These are phyloP conservation scores for Suillus placidus DNA, from an alignment of 768 basidiomycete species.

Conservation along the genomic window DNA sequence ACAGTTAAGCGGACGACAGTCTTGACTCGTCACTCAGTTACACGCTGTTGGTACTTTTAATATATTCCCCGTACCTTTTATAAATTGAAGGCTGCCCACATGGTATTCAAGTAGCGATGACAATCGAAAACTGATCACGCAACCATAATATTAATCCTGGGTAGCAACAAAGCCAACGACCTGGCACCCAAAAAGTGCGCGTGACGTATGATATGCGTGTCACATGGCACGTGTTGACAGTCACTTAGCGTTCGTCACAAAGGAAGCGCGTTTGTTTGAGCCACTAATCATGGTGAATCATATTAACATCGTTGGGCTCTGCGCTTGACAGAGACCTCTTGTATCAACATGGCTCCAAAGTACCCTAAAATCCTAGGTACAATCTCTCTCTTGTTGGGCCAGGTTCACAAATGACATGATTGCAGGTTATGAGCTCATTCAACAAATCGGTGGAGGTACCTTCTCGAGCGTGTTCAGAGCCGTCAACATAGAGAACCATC, in stretches of 20 bases:
- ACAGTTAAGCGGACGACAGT: no score
- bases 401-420: background rate
- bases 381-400: constrained; percentile 7
- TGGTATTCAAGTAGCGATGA: no score
- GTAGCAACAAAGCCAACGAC: no score
- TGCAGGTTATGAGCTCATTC: constrained; percentile 68
- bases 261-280: background rate
- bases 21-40: no score
- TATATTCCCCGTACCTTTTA: no score
- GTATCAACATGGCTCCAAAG: constrained; percentile 24
- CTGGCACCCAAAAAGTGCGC: no score
- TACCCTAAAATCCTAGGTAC: constrained; percentile 36
- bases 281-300: constrained; percentile 15
- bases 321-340: constrained; percentile 6
- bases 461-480: constrained; percentile 91
- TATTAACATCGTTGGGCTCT: background rate
- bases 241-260: constrained; percentile 35
- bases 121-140: no score
- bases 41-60: no score
- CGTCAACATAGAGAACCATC: constrained; percentile 63
- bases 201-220: background rate
- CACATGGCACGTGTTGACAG: constrained; percentile 17
- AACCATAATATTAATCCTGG: no score
- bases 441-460: constrained; percentile 84
- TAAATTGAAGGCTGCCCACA: no score